Evolutionary conservation across 73 alveolate genomes (phyloP).

Genomic region (Paramecium primaurelia): DNA sequence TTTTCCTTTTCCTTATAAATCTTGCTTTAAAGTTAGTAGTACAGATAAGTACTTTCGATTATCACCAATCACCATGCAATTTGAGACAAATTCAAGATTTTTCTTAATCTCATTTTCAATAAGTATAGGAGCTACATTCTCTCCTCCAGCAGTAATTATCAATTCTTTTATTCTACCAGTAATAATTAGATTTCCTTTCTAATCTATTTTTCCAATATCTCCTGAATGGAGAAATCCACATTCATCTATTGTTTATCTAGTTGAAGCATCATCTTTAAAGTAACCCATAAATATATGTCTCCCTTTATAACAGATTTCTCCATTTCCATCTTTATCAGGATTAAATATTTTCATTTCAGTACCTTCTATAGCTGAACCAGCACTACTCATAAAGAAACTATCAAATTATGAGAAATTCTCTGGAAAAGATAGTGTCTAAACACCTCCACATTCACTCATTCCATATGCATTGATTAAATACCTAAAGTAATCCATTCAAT

Average conservation of each 20-base stretch:
- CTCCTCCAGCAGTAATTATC: conserved; percentile 78
- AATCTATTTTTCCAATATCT: conserved; percentile 72
- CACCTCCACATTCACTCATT: conserved; percentile 68
- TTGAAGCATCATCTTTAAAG: conserved; percentile 73
- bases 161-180: conserved; percentile 75
- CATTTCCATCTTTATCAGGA: conserved; percentile 69
- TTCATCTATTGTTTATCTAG: conserved; percentile 73
- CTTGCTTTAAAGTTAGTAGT: conserved; percentile 61
- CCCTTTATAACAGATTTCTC: conserved; percentile 86
- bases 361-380: conserved; percentile 58
- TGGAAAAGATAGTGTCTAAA: conserved; percentile 30
- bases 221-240: conserved; percentile 81
- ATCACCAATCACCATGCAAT: conserved; percentile 72
- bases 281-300: conserved; percentile 80
- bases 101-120: conserved; percentile 64
- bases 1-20: neutral
- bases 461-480: conserved; percentile 60
- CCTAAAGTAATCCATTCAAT: neutral
- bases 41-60: conserved; percentile 54
- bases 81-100: conserved; percentile 50
- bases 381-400: neutral
- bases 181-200: conserved; percentile 53
- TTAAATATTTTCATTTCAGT: conserved; percentile 61
- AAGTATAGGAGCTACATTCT: conserved; percentile 70
- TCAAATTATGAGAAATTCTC: conserved; percentile 33